Conservation (phyloP, 345 rosid genomes). For the Citrus reticulata region DNA sequence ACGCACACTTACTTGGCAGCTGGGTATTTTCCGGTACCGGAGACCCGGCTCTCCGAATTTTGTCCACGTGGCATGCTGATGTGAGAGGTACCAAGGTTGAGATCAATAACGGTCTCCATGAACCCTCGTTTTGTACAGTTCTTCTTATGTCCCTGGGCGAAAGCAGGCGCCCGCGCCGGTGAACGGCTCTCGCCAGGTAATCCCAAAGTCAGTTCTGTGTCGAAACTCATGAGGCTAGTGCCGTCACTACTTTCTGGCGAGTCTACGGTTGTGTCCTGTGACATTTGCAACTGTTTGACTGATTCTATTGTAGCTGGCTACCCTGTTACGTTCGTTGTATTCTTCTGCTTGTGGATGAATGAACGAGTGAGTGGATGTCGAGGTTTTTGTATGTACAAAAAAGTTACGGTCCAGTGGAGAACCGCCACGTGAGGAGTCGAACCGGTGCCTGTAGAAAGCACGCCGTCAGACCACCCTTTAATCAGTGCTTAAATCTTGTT, state of each 20-base stretch:
- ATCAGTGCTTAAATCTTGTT: neutral
- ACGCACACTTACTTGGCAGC: slow-evolving; percentile 9
- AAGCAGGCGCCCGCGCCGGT: neutral
- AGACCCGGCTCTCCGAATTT: neutral
- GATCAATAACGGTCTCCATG: slow-evolving; percentile 2
- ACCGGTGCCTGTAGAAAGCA: neutral
- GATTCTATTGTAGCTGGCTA: neutral
- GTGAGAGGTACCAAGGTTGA: neutral
- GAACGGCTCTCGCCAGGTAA: slow-evolving; percentile 12
- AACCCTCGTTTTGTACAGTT: slow-evolving; percentile 7
- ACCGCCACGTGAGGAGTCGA: slow-evolving; percentile 5
- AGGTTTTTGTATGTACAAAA: neutral
- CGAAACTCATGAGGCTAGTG: slow-evolving; percentile 1
- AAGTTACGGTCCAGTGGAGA: neutral
- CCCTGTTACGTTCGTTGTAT: too few species aligned
- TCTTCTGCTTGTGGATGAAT: too few species aligned
- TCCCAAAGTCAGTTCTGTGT: slow-evolving; percentile 28
- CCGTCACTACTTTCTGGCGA: slow-evolving; percentile 12
- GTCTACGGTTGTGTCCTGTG: neutral
- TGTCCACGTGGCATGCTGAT: neutral
- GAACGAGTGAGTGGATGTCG: neutral
- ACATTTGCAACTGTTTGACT: neutral
- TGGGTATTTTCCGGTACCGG: slow-evolving; percentile 8
- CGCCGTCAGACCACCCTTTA: neutral
- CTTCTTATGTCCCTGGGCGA: neutral